Evolutionary conservation across 23 red algal species (phyloP).

Genomic region (Gracilaria vermiculophylla): DNA sequence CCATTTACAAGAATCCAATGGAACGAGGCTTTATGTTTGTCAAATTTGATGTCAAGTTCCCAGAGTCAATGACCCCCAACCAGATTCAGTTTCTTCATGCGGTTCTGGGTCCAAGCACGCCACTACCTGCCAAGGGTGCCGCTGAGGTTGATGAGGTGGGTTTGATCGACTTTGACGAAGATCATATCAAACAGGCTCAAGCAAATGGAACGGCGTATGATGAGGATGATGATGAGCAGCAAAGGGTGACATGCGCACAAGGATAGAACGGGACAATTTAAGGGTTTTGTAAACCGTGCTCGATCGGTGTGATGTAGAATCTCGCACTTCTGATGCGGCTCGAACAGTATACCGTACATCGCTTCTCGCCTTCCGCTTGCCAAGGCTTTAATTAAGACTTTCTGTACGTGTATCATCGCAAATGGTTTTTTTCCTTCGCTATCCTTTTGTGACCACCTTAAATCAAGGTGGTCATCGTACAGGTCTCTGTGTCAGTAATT

Average conservation of each 20-base stretch:
- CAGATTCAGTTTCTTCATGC: constrained; percentile 58
- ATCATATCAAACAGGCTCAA: constrained; percentile 53
- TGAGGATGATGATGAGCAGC: constrained; percentile 70
- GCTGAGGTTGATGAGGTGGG: constrained; percentile 69
- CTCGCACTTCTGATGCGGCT: not conserved
- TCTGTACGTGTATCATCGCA: not conserved
- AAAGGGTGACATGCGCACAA: constrained; percentile 62
- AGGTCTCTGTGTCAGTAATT: no score
- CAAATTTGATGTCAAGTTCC: constrained; percentile 90
- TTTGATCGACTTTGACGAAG: constrained; percentile 78
- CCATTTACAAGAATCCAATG: constrained; percentile 76
- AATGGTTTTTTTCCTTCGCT: not conserved
- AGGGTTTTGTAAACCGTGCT: constrained; percentile 7
- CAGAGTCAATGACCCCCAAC: constrained; percentile 20
- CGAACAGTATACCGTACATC: not conserved
- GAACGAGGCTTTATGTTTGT: constrained; percentile 92
- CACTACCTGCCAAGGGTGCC: constrained; percentile 6
- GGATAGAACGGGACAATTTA: not conserved
- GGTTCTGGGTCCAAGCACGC: constrained; percentile 80
- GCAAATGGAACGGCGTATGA: constrained; percentile 59
- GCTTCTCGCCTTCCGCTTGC: not conserved
- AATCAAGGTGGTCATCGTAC: not conserved
- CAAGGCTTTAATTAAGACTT: no score
- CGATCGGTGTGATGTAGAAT: not conserved
- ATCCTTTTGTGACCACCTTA: not conserved